Percentiles rank a stretch among this genome's conserved stretches.
Evolutionary conservation across 2,329 filamentous ascomycete species (phyloP).

Genomic region (Trichoderma atrobrunneum): DNA sequence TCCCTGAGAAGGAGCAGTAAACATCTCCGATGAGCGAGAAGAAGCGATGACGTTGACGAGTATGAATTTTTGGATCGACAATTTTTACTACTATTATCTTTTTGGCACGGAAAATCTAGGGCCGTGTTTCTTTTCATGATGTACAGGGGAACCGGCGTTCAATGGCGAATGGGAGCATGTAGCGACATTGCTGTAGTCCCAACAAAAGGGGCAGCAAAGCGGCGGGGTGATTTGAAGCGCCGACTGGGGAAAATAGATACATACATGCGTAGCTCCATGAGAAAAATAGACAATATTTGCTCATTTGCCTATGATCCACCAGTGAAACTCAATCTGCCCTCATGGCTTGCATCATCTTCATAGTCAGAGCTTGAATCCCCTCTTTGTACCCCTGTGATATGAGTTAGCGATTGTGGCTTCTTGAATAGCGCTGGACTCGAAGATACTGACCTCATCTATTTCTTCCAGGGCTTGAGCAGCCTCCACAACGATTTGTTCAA

Average conservation of each 20-base stretch:
- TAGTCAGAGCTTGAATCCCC: conserved; percentile 27
- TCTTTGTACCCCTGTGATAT: conserved; percentile 30
- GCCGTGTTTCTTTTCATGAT: not conserved
- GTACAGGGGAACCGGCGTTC: conserved; percentile 8
- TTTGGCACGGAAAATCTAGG: not conserved
- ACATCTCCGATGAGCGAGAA: not conserved
- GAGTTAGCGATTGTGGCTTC: not conserved
- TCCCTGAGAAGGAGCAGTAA: conserved; percentile 57
- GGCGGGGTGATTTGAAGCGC: not conserved
- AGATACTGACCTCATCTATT: conserved; percentile 29
- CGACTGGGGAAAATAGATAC: conserved; percentile 9
- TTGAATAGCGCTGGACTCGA: not conserved
- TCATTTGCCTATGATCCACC: not conserved
- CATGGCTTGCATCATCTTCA: conserved; percentile 28
- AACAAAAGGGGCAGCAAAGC: not conserved
- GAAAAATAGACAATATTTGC: conserved; percentile 19
- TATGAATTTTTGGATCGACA: not conserved
- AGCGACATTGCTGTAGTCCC: not conserved
- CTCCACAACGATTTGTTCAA: conserved; percentile 24
- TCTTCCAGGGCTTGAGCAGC: conserved; percentile 26
- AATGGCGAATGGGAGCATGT: conserved; percentile 13
- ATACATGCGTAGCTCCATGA: not conserved
- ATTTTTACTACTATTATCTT: not conserved
- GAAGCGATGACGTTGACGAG: not conserved
- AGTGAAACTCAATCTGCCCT: conserved; percentile 4